A percentile compares a stretch with the other conserved stretches of the same genome.
Conservation (phyloP, 2,329 filamentous ascomycete genomes). For the Ophiosphaerella korrae region DNA sequence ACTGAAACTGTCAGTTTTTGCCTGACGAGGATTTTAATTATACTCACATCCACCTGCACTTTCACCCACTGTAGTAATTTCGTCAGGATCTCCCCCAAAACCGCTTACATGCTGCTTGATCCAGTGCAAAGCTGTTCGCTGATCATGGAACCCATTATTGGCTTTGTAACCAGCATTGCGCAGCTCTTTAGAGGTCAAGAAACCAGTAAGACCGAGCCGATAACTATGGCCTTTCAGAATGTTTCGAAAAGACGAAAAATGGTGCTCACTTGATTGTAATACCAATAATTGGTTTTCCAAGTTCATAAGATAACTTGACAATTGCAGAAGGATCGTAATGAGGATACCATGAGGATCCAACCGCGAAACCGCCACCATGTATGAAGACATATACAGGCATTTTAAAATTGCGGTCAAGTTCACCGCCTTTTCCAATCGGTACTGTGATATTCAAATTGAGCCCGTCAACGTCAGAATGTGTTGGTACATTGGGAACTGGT, state of each 20-base stretch:
- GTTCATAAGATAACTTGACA: conserved; percentile 52
- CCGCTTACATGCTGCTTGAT: conserved; percentile 42
- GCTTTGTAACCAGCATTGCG: conserved; percentile 49
- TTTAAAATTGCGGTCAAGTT: conserved; percentile 30
- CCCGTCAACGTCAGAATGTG: conserved; percentile 55
- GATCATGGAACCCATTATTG: conserved; percentile 44
- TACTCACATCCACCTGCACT: conserved; percentile 55
- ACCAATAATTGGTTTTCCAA: conserved; percentile 54
- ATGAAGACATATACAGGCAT: conserved; percentile 60
- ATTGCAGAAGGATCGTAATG: conserved; percentile 56
- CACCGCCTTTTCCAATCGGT: conserved; percentile 38
- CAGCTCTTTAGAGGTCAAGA: conserved; percentile 55
- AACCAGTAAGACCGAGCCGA: conserved; percentile 38
- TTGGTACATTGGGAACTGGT: conserved; percentile 43
- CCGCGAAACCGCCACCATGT: conserved; percentile 58
- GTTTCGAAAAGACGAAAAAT: conserved; percentile 41
- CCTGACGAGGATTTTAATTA: not conserved
- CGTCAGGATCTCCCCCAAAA: conserved; percentile 47
- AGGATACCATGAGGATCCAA: conserved; percentile 59
- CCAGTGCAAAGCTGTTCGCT: conserved; percentile 46
- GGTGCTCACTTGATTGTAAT: conserved; percentile 51
- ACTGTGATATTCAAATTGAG: conserved; percentile 60
- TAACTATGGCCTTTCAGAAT: conserved; percentile 26
- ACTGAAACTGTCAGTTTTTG: conserved; percentile 18
- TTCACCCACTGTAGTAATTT: conserved; percentile 52